Evolutionary conservation across 768 basidiomycete species (phyloP).

Genomic region (Lyophyllum shimeji): DNA sequence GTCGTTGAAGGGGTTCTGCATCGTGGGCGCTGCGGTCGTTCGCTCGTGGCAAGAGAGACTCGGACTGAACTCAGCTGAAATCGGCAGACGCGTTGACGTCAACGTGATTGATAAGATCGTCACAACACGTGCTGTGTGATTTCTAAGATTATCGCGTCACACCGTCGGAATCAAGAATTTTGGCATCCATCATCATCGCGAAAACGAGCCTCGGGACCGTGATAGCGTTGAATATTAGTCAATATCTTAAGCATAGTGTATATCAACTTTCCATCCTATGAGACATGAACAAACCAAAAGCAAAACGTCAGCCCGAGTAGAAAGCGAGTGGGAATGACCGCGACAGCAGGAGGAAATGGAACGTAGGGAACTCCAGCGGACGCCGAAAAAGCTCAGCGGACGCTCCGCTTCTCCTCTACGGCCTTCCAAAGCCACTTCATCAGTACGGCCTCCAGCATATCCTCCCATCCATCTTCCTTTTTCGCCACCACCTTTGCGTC

Average conservation of each 20-base stretch:
- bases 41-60: neutral
- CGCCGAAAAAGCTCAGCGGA: too few species aligned
- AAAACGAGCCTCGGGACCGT: too few species aligned
- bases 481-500: conserved; percentile 74
- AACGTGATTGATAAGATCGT: neutral
- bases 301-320: neutral
- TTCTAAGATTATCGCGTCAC: neutral
- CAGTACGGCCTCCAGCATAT: conserved; percentile 68
- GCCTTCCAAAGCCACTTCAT: conserved; percentile 67
- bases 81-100: conserved; percentile 1
- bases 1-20: conserved; percentile 59
- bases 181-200: neutral
- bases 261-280: neutral
- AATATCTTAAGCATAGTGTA: neutral
- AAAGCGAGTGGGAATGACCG: neutral
- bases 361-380: neutral
- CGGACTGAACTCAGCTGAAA: too few species aligned
- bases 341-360: neutral
- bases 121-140: too few species aligned
- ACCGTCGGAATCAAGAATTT: neutral
- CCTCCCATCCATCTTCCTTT: conserved; percentile 78
- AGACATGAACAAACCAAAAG: neutral
- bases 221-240: neutral
- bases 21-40: conserved; percentile 28
- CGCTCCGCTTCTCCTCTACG: conserved; percentile 58